These are phyloP conservation scores for Thecaphora thlaspeos DNA, from an alignment of 1,284 basidiomycete genomes.

Conservation along the genomic window DNA sequence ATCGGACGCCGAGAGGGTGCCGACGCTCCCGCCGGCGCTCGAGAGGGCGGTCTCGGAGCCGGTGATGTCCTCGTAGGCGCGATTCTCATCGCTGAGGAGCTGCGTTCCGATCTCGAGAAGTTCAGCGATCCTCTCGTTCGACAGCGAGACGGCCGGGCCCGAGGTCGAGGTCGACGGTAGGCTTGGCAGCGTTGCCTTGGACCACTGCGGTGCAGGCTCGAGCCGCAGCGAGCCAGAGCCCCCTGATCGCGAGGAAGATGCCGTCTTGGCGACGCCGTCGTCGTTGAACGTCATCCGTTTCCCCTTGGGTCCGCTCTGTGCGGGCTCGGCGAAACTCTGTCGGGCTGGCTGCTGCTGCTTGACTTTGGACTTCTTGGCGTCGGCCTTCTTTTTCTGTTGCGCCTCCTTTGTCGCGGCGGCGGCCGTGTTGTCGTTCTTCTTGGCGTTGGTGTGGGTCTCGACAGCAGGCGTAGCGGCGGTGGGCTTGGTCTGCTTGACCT, in stretches of 20 bases:
- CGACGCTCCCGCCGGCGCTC: conserved; percentile 37
- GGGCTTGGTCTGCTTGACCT: too few relatives aligned
- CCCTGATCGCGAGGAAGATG: conserved; percentile 10
- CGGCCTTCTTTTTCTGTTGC: conserved; percentile 11
- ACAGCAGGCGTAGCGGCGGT: too few relatives aligned
- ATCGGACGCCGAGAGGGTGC: conserved; percentile 47
- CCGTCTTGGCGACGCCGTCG: conserved; percentile 20
- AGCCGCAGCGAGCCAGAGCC: conserved; percentile 25
- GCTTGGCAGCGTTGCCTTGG: conserved; percentile 18
- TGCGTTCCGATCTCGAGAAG: conserved; percentile 41
- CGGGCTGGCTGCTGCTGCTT: background rate
- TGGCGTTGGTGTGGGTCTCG: background rate
- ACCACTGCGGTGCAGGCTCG: conserved; percentile 41
- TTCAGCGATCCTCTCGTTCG: conserved; percentile 30
- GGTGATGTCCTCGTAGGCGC: conserved; percentile 40
- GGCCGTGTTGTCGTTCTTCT: background rate
- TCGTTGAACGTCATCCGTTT: conserved; percentile 45
- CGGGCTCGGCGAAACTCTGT: background rate
- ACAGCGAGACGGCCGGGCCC: conserved; percentile 3
- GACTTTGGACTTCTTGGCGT: conserved; percentile 6
- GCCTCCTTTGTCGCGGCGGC: background rate
- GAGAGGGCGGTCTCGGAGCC: conserved; percentile 42
- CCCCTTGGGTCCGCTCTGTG: conserved; percentile 6
- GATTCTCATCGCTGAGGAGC: conserved; percentile 42
- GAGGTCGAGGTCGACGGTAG: conserved; percentile 11